phyloP scores from a whole-genome alignment of 1,139 yeast genomes.

The Trichomonascaceae sp. region DNA sequence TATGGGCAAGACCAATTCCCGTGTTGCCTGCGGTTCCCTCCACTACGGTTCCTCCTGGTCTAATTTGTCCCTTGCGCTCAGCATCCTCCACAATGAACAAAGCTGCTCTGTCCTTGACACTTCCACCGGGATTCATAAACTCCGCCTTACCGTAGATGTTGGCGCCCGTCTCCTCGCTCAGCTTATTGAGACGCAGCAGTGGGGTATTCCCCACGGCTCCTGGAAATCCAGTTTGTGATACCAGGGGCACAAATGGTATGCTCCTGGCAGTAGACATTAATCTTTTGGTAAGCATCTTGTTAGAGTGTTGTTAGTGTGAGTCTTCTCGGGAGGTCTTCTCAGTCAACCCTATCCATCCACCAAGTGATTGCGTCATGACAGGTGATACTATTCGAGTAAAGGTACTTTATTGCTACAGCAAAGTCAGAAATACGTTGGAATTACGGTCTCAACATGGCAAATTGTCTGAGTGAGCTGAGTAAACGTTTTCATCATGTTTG shows the following conservation, averaged over 20 bases:
- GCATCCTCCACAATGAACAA: conserved; percentile 67
- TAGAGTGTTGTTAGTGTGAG: background rate
- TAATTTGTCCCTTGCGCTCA: conserved; percentile 51
- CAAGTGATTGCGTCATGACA: too few species aligned
- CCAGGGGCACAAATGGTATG: conserved; percentile 46
- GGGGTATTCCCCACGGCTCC: conserved; percentile 88
- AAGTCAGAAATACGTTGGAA: conserved; percentile 3
- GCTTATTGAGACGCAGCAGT: conserved; percentile 46
- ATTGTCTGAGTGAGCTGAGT: conserved; percentile 29
- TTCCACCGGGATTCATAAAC: conserved; percentile 90
- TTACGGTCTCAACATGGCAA: conserved; percentile 12
- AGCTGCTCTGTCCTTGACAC: conserved; percentile 88
- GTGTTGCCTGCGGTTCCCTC: conserved; percentile 76
- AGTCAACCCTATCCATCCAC: background rate
- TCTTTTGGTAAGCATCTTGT: background rate
- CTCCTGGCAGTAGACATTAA: conserved; percentile 5
- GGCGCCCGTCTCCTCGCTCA: conserved; percentile 52
- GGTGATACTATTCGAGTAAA: too few species aligned
- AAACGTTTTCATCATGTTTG: conserved; percentile 26
- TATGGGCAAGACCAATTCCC: conserved; percentile 83
- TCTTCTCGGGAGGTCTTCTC: conserved; percentile 1
- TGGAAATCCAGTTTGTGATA: conserved; percentile 48
- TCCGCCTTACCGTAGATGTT: conserved; percentile 84
- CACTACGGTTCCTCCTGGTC: conserved; percentile 59
- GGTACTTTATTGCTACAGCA: too few species aligned